Percentiles rank a stretch among this genome's conserved stretches.
Conservation (phyloP, 768 basidiomycete species). For the Naganishia antarctica region DNA sequence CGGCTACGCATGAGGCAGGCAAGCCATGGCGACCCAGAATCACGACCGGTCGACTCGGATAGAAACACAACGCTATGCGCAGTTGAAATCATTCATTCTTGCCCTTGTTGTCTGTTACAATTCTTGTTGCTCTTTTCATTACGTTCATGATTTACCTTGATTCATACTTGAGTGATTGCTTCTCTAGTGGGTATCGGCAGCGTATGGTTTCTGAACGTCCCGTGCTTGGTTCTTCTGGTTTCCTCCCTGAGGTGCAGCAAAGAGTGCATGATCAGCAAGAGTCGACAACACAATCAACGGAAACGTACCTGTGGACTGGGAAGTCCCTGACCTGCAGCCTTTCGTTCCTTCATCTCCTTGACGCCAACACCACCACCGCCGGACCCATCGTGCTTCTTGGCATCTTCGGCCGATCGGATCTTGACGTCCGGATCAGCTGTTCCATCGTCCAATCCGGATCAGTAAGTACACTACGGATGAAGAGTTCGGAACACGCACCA, state of each 20-base stretch:
- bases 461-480: neutral
- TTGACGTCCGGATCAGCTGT: conserved; percentile 39
- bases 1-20: too few relatives aligned
- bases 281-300: too few relatives aligned
- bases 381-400: conserved; percentile 42
- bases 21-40: too few relatives aligned
- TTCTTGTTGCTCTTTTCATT: too few relatives aligned
- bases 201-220: neutral
- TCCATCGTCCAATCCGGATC: neutral
- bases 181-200: neutral
- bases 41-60: too few relatives aligned
- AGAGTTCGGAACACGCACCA: too few relatives aligned
- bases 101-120: too few relatives aligned
- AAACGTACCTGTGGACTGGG: conserved; percentile 43
- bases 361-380: conserved; percentile 43
- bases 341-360: conserved; percentile 49
- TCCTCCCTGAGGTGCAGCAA: neutral
- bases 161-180: too few relatives aligned
- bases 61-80: too few relatives aligned
- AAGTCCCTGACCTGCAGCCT: conserved; percentile 42
- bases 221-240: neutral
- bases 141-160: too few relatives aligned
- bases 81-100: too few relatives aligned
- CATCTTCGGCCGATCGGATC: conserved; percentile 32
- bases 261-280: neutral